Evolutionary conservation across 2,329 filamentous ascomycete genomes (phyloP).

Genomic region (Calonectria henricotiae): DNA sequence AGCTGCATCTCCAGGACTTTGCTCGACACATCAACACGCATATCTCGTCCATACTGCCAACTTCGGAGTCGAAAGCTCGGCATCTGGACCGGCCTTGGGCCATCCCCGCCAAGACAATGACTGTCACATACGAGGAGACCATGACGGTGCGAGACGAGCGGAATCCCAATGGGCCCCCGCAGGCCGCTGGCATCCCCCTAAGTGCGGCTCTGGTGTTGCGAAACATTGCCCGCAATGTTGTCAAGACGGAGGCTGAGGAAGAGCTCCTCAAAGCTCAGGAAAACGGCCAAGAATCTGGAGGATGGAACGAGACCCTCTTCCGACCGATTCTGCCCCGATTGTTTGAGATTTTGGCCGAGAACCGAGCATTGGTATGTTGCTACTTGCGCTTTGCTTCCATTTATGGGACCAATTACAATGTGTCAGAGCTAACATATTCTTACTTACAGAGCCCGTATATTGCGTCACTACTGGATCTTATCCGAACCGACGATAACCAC

Average conservation of each 20-base stretch:
- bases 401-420: slow-evolving; percentile 17
- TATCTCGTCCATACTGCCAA: slow-evolving; percentile 64
- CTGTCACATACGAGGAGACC: slow-evolving; percentile 72
- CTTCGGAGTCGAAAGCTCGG: slow-evolving; percentile 42
- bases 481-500: slow-evolving; percentile 55
- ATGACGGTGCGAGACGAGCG: slow-evolving; percentile 71
- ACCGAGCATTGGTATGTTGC: slow-evolving; percentile 71
- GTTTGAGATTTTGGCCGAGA: slow-evolving; percentile 81
- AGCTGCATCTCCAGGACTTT: slow-evolving; percentile 68
- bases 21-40: slow-evolving; percentile 80
- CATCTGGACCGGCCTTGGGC: slow-evolving; percentile 62
- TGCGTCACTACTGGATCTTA: slow-evolving; percentile 60
- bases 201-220: slow-evolving; percentile 84
- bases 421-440: slow-evolving; percentile 41
- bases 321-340: slow-evolving; percentile 76
- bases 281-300: slow-evolving; percentile 64
- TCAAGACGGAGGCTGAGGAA: slow-evolving; percentile 75
- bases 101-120: slow-evolving; percentile 71
- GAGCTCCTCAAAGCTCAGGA: slow-evolving; percentile 67
- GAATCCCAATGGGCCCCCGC: slow-evolving; percentile 71
- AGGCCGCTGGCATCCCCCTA: slow-evolving; percentile 85
- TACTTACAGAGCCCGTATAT: slow-evolving; percentile 60
- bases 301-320: slow-evolving; percentile 80
- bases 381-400: not conserved
- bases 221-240: slow-evolving; percentile 81